phyloP scores from a whole-genome alignment of 257 asterid species.

The Rauvolfia tetraphylla region DNA sequence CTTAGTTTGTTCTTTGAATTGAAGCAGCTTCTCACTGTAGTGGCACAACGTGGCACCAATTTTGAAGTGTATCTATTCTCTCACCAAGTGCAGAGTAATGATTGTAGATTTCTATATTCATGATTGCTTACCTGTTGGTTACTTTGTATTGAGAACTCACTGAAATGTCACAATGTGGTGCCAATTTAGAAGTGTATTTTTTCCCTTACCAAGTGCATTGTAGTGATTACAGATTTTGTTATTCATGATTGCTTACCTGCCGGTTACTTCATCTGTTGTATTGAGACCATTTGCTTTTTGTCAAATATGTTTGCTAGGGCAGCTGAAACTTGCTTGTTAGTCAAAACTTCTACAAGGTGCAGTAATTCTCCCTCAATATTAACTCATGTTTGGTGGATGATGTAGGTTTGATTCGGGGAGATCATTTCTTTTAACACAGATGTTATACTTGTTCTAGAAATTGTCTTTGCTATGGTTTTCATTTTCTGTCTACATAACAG shows the following conservation, averaged over 20 bases:
- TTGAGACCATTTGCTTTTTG: neutral
- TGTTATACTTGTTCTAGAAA: neutral
- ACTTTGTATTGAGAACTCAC: neutral
- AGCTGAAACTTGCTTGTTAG: neutral
- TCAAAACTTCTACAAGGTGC: neutral
- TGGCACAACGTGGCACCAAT: neutral
- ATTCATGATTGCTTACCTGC: neutral
- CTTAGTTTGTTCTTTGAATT: conserved; percentile 6
- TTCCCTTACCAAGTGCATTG: neutral
- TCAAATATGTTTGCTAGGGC: neutral
- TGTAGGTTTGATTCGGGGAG: neutral
- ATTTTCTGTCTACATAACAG: neutral
- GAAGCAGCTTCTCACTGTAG: conserved; percentile 8
- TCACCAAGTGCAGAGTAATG: neutral
- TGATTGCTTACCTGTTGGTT: neutral
- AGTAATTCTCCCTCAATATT: neutral
- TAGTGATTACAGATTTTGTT: neutral
- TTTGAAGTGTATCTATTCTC: conserved; percentile 6
- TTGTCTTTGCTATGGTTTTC: neutral
- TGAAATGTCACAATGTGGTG: neutral
- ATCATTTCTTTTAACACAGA: neutral
- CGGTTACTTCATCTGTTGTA: neutral
- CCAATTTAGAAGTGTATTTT: conserved; percentile 4
- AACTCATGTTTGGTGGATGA: neutral
- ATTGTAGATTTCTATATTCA: neutral